Evolutionary conservation across 2,329 filamentous ascomycete genomes (phyloP).

Genomic region (Epichloe typhina): DNA sequence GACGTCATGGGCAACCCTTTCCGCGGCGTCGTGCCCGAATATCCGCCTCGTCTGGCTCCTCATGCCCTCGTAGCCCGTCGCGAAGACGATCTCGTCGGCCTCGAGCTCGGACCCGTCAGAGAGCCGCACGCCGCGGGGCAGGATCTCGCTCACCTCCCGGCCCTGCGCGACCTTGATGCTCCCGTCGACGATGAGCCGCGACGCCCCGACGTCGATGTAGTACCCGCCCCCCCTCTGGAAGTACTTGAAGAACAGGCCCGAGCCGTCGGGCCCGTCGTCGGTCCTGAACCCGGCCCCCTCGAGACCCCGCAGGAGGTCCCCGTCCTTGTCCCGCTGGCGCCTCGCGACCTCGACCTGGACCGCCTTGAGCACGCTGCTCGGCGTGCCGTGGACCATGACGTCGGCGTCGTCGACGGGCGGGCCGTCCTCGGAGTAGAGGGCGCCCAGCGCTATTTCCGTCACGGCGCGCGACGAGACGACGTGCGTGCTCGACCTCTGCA

Average conservation of each 20-base stretch:
- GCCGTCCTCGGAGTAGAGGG: conserved; percentile 33
- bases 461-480: conserved; percentile 45
- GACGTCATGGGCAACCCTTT: conserved; percentile 42
- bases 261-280: conserved; percentile 42
- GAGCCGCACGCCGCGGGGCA: conserved; percentile 30
- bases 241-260: conserved; percentile 49
- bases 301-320: conserved; percentile 29
- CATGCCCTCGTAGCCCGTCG: conserved; percentile 59
- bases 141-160: conserved; percentile 39
- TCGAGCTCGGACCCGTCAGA: conserved; percentile 42
- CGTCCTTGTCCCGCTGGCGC: conserved; percentile 23
- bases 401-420: conserved; percentile 56
- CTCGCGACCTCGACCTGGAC: conserved; percentile 33
- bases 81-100: conserved; percentile 51
- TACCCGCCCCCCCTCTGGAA: conserved; percentile 55
- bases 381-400: conserved; percentile 42
- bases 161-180: conserved; percentile 51
- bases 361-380: conserved; percentile 46
- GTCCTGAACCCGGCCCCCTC: conserved; percentile 45
- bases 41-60: conserved; percentile 45
- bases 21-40: conserved; percentile 48
- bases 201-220: conserved; percentile 56
- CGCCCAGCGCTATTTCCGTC: conserved; percentile 35
- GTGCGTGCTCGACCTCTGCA: conserved; percentile 53
- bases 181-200: conserved; percentile 47